These are phyloP conservation scores for Niveomyces coronatus DNA, from an alignment of 2,329 filamentous ascomycete species.

Conservation along the genomic window DNA sequence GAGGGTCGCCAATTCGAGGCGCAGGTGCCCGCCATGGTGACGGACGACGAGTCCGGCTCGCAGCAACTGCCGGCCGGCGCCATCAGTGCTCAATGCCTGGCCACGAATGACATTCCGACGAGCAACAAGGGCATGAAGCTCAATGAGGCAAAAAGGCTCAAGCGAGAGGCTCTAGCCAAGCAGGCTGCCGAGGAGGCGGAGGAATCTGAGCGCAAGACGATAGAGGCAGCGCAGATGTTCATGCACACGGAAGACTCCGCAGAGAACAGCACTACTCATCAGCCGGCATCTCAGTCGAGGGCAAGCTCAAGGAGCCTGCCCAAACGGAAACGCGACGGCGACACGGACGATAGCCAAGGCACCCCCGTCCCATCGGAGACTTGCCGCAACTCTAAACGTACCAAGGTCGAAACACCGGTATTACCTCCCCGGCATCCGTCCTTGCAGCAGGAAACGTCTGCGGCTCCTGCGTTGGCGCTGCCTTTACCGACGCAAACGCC, in stretches of 20 bases:
- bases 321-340: slow-evolving; percentile 37
- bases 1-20: slow-evolving; percentile 52
- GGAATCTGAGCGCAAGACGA: slow-evolving; percentile 44
- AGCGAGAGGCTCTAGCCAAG: slow-evolving; percentile 53
- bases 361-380: slow-evolving; percentile 19
- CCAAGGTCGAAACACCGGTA: slow-evolving; percentile 48
- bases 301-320: slow-evolving; percentile 23
- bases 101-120: slow-evolving; percentile 50
- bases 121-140: slow-evolving; percentile 68
- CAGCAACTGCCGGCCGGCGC: slow-evolving; percentile 48
- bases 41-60: slow-evolving; percentile 40
- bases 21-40: slow-evolving; percentile 22
- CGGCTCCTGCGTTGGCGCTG: too few relatives aligned
- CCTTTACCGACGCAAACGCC: slow-evolving; percentile 29
- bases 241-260: slow-evolving; percentile 22
- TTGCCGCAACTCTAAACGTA: slow-evolving; percentile 38
- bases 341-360: slow-evolving; percentile 21
- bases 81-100: slow-evolving; percentile 45
- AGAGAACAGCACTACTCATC: slow-evolving; percentile 1
- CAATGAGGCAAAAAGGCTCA: slow-evolving; percentile 67
- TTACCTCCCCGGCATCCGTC: slow-evolving; percentile 32
- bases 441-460: slow-evolving; percentile 20
- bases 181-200: slow-evolving; percentile 53
- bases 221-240: slow-evolving; percentile 35
- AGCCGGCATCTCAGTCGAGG: slow-evolving; percentile 18